Evolutionary conservation across 306 rosid genomes (phyloP).

Genomic region (Castanea crenata): DNA sequence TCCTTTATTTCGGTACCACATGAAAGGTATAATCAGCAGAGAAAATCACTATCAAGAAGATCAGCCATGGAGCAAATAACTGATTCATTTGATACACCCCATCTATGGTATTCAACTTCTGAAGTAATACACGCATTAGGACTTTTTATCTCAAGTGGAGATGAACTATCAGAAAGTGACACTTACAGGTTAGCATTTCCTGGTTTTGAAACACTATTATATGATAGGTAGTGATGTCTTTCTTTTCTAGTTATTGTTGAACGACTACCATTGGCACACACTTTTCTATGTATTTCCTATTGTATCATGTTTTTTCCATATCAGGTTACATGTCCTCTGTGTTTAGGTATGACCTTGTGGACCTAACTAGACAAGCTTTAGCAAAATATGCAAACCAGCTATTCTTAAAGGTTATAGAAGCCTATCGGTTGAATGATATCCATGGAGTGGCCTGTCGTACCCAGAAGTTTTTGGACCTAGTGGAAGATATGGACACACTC

Average conservation of each 20-base stretch:
- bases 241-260: background rate
- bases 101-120: conserved; percentile 84
- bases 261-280: background rate
- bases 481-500: conserved; percentile 66
- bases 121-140: conserved; percentile 70
- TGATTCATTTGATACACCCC: conserved; percentile 71
- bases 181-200: conserved; percentile 53
- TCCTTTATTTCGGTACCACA: conserved; percentile 45
- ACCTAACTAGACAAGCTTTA: conserved; percentile 79
- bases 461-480: conserved; percentile 61
- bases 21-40: conserved; percentile 16
- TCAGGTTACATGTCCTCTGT: conserved; percentile 15
- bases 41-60: conserved; percentile 29
- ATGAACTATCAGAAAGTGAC: conserved; percentile 50
- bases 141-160: conserved; percentile 66
- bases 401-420: conserved; percentile 60
- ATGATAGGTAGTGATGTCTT: background rate
- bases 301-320: background rate
- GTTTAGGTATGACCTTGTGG: conserved; percentile 82
- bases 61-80: conserved; percentile 32
- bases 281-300: background rate
- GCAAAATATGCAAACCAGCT: conserved; percentile 75
- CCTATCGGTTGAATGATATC: conserved; percentile 48
- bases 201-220: background rate
- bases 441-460: conserved; percentile 36